Conservation (phyloP, 139 green algal genomes). For the Micromonas commoda region DNA sequence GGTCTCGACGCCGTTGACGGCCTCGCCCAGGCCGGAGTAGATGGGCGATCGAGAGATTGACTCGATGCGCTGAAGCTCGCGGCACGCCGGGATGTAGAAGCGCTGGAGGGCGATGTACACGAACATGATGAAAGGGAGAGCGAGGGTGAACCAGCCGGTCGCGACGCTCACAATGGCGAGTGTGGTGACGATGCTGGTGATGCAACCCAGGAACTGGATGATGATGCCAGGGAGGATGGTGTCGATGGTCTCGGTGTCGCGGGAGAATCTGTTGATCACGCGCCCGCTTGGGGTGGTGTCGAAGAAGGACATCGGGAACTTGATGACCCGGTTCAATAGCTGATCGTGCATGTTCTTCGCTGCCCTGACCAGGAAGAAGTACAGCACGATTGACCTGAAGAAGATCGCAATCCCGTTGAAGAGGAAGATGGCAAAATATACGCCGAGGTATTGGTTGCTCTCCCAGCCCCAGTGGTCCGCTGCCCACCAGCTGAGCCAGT, state of each 20-base stretch:
- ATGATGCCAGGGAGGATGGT: constrained; percentile 57
- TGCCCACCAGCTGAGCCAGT: constrained; percentile 62
- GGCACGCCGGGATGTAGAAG: constrained; percentile 69
- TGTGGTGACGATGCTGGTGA: constrained; percentile 37
- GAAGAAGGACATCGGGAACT: constrained; percentile 79
- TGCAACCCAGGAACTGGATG: constrained; percentile 29
- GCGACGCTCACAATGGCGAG: constrained; percentile 56
- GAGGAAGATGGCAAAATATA: constrained; percentile 40
- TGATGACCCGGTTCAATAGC: constrained; percentile 59
- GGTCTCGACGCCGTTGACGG: constrained; percentile 58
- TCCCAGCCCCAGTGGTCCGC: constrained; percentile 45
- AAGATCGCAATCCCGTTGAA: constrained; percentile 50
- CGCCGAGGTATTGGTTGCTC: constrained; percentile 58
- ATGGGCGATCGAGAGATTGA: constrained; percentile 70
- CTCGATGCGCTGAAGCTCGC: constrained; percentile 87
- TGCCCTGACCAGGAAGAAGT: constrained; percentile 32
- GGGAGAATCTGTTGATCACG: constrained; percentile 84
- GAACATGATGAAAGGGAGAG: constrained; percentile 63
- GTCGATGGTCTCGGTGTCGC: constrained; percentile 77
- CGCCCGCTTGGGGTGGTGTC: constrained; percentile 84
- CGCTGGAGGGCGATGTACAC: constrained; percentile 48
- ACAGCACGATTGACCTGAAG: constrained; percentile 37
- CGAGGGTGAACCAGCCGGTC: constrained; percentile 57
- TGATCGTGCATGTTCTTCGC: constrained; percentile 42
- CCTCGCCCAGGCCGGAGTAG: constrained; percentile 65